phyloP scores from a whole-genome alignment of 441 rosid genomes.

The Isatis lusitanica region DNA sequence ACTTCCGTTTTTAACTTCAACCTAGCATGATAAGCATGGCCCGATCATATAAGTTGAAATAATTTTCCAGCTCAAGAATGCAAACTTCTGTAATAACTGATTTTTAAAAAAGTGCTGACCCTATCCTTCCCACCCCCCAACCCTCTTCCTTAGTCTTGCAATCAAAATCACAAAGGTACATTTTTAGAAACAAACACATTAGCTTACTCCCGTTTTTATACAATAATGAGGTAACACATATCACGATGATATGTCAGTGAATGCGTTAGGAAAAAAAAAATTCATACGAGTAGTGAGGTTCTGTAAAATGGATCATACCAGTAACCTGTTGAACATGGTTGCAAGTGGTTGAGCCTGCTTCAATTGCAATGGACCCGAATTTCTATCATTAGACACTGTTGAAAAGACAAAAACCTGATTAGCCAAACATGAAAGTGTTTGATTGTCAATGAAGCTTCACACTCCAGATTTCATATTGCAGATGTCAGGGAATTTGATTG shows the following conservation, averaged over 20 bases:
- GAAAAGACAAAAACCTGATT: conserved; percentile 22
- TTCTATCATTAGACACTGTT: conserved; percentile 45
- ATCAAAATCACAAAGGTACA: neutral
- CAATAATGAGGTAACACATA: conserved; percentile 1
- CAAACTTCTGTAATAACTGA: neutral
- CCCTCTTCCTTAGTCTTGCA: neutral
- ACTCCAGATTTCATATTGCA: conserved; percentile 14
- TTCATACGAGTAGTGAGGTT: conserved; percentile 1
- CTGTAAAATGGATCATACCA: conserved; percentile 55
- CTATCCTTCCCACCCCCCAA: too few species aligned
- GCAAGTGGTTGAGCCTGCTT: conserved; percentile 54
- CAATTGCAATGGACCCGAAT: conserved; percentile 47
- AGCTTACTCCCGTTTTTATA: neutral
- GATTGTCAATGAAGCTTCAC: conserved; percentile 10
- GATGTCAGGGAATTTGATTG: conserved; percentile 9
- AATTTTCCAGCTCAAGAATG: conserved; percentile 6
- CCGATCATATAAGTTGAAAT: conserved; percentile 1
- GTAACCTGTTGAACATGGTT: conserved; percentile 64
- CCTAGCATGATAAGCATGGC: conserved; percentile 43
- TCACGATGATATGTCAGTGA: neutral
- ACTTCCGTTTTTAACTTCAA: conserved; percentile 65
- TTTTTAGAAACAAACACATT: neutral
- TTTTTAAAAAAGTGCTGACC: too few species aligned
- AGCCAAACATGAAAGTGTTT: conserved; percentile 24
- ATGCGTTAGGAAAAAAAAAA: neutral